Percentiles rank a stretch among this genome's conserved stretches.
These are phyloP conservation scores for Cucurbita ficifolia DNA, from an alignment of 306 rosid species.

Conservation along the genomic window DNA sequence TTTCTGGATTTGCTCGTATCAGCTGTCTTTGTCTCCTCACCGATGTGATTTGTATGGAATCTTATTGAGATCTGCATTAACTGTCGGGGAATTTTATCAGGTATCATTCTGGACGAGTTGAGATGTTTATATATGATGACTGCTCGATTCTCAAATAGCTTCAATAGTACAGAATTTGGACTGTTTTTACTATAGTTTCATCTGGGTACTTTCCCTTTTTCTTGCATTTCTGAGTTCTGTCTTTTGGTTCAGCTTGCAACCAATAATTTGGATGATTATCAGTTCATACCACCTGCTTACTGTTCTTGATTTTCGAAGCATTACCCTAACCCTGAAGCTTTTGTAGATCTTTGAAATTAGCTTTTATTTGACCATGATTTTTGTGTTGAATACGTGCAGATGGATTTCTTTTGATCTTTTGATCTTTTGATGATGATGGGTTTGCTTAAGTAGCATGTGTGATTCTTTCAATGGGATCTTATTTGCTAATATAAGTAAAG, in stretches of 20 bases:
- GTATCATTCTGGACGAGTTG: not conserved
- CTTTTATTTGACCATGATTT: not conserved
- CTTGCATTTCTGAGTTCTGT: not conserved
- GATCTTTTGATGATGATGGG: not conserved
- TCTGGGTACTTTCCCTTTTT: not conserved
- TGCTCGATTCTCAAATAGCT: not conserved
- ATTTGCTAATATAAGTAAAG: not conserved
- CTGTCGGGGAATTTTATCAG: not conserved
- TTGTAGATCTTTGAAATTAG: not conserved
- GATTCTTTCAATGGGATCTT: not conserved
- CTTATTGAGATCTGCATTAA: not conserved
- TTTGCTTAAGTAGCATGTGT: not conserved
- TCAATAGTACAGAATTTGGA: not conserved
- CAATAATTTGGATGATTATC: not conserved
- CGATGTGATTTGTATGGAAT: not conserved
- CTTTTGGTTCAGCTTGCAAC: not conserved
- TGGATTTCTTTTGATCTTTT: not conserved
- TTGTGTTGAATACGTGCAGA: not conserved
- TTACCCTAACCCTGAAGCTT: not conserved
- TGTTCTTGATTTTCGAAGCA: not conserved
- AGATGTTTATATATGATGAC: not conserved
- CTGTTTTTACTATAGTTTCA: not conserved
- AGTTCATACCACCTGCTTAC: not conserved
- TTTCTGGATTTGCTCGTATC: not conserved
- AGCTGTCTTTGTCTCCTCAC: slow-evolving; percentile 5